These are phyloP conservation scores for Stachybotrys chartarum DNA, from an alignment of 2,329 filamentous ascomycete species.

Conservation along the genomic window DNA sequence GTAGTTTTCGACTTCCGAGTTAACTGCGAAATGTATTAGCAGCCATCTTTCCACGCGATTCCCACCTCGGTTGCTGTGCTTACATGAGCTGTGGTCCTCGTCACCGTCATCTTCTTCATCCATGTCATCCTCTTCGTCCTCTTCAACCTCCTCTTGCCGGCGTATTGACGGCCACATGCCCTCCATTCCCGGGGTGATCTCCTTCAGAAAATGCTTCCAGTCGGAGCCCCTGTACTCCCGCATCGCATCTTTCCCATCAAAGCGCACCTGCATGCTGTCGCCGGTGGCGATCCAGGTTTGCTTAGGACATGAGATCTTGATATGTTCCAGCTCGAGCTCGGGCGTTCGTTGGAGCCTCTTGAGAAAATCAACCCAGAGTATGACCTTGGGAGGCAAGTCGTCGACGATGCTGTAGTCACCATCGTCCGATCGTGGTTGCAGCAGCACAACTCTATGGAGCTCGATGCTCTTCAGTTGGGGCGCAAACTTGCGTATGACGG, in stretches of 20 bases:
- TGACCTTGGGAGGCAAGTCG: slow-evolving; percentile 11
- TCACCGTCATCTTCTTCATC: not conserved
- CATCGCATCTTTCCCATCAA: not conserved
- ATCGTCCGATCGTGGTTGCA: slow-evolving; percentile 6
- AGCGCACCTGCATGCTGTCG: slow-evolving; percentile 7
- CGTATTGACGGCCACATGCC: slow-evolving; percentile 1
- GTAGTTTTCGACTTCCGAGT: too few species aligned
- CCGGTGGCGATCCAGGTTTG: not conserved
- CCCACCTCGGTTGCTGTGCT: not conserved
- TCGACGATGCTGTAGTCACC: not conserved
- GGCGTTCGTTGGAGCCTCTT: slow-evolving; percentile 20
- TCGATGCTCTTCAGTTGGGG: slow-evolving; percentile 34
- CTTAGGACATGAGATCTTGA: slow-evolving; percentile 12
- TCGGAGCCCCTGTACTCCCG: slow-evolving; percentile 25
- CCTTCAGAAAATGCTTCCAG: slow-evolving; percentile 25
- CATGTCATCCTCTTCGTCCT: not conserved
- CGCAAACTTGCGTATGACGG: slow-evolving; percentile 32
- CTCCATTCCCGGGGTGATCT: slow-evolving; percentile 14
- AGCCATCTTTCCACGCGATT: not conserved
- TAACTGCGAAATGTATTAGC: not conserved
- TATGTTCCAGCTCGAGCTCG: slow-evolving; percentile 22
- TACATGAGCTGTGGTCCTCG: too few species aligned
- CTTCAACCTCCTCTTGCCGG: not conserved
- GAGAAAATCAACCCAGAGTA: slow-evolving; percentile 33
- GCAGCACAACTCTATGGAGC: slow-evolving; percentile 35